Evolutionary conservation across 2,329 filamentous ascomycete species (phyloP).

Genomic region (Pseudocercospora crystallina): DNA sequence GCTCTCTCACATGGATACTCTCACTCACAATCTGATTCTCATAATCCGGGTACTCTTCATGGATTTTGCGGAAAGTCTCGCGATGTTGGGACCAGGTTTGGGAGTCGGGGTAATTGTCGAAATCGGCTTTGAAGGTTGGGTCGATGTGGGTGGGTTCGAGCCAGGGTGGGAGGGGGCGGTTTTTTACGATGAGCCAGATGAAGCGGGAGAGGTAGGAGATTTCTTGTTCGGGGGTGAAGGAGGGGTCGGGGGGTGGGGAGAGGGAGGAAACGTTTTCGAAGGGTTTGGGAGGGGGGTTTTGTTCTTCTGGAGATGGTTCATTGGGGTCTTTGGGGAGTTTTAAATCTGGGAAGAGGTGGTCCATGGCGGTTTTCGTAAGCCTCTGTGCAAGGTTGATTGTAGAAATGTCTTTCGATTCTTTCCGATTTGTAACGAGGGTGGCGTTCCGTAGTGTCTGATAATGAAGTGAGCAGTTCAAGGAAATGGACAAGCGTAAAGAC

Average conservation of each 20-base stretch:
- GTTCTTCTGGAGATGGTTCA: no score
- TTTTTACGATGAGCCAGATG: not conserved
- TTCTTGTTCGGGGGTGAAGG: constrained; percentile 1
- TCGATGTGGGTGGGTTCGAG: constrained; percentile 4
- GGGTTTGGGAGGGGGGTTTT: no score
- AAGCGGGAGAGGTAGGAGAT: constrained; percentile 8
- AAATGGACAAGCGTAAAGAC: no score
- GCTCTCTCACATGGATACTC: constrained; percentile 9
- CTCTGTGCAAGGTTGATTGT: no score
- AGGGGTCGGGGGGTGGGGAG: constrained; percentile 21
- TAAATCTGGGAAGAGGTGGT: no score
- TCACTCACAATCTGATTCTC: constrained; percentile 2
- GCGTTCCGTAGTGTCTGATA: no score
- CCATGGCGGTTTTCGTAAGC: no score
- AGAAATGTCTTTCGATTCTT: no score
- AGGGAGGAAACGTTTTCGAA: not conserved
- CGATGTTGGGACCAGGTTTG: not conserved
- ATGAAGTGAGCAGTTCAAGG: no score
- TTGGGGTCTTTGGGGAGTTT: no score
- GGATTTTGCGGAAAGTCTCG: constrained; percentile 8
- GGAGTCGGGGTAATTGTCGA: constrained; percentile 6
- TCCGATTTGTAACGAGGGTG: no score
- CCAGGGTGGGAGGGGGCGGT: not conserved
- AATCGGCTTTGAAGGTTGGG: constrained; percentile 9
- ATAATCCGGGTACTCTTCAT: not conserved